These are phyloP conservation scores for Musa schizocarpa DNA, from an alignment of 176 grass and related monocot species.

Conservation along the genomic window DNA sequence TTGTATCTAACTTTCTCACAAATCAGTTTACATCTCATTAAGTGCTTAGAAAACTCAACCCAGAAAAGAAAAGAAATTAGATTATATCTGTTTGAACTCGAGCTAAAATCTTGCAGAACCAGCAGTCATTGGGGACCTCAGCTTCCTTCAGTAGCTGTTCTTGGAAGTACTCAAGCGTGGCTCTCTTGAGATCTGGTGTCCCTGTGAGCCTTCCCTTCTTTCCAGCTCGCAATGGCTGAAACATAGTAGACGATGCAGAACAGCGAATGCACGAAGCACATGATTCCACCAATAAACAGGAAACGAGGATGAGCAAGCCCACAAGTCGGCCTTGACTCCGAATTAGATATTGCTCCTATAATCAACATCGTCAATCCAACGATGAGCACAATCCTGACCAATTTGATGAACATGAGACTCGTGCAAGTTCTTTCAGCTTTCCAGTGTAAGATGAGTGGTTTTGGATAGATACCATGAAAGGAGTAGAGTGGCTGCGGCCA, in stretches of 20 bases:
- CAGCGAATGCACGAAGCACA: conserved; percentile 70
- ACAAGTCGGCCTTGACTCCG: neutral
- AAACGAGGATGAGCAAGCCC: conserved; percentile 35
- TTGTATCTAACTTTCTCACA: no score
- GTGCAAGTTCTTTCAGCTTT: neutral
- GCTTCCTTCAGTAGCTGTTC: neutral
- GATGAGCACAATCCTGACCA: conserved; percentile 43
- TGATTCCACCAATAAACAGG: conserved; percentile 58
- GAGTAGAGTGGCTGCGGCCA: conserved; percentile 44
- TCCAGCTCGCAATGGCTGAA: conserved; percentile 42
- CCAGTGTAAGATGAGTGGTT: neutral
- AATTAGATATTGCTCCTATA: conserved; percentile 40
- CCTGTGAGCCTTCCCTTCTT: conserved; percentile 24
- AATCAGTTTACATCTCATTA: no score
- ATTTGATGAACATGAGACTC: neutral
- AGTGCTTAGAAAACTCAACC: no score
- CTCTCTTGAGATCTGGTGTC: conserved; percentile 18
- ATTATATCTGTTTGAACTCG: no score
- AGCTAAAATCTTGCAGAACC: neutral
- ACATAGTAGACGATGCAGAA: conserved; percentile 67
- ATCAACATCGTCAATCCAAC: conserved; percentile 50
- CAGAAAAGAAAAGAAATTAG: no score
- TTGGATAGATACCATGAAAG: conserved; percentile 47
- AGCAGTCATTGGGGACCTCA: neutral
- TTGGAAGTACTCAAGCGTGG: conserved; percentile 12